These are phyloP conservation scores for Angomonas deanei DNA, from an alignment of 208 protist species.

Conservation along the genomic window DNA sequence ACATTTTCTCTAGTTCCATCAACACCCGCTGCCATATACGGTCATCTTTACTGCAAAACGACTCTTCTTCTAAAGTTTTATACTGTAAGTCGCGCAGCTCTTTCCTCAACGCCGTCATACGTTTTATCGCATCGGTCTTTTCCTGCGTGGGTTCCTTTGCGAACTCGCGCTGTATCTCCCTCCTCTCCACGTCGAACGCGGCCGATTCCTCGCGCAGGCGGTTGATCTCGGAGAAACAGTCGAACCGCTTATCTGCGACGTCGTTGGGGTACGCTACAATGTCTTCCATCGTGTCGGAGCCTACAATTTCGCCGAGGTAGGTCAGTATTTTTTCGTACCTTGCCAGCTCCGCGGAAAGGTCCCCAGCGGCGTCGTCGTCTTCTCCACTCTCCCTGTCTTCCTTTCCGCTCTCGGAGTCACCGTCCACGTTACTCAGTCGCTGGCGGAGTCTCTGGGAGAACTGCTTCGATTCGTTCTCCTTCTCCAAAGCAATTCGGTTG, in stretches of 20 bases:
- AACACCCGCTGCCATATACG: slow-evolving; percentile 17
- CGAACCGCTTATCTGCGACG: slow-evolving; percentile 41
- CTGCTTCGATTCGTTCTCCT: slow-evolving; percentile 15
- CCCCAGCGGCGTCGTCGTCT: neutral
- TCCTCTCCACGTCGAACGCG: slow-evolving; percentile 23
- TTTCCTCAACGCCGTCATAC: neutral
- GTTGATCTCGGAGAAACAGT: slow-evolving; percentile 47
- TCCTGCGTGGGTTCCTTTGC: neutral
- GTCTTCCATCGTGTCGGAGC: slow-evolving; percentile 33
- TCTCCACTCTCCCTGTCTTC: neutral
- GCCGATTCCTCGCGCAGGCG: slow-evolving; percentile 32
- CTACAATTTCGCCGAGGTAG: slow-evolving; percentile 38
- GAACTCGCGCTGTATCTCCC: slow-evolving; percentile 13
- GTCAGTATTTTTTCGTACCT: slow-evolving; percentile 46
- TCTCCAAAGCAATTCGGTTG: slow-evolving; percentile 38
- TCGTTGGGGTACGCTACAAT: slow-evolving; percentile 52
- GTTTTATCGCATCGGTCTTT: too few relatives aligned
- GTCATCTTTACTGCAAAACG: slow-evolving; percentile 16
- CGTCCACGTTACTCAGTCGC: neutral
- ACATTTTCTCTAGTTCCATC: slow-evolving; percentile 27
- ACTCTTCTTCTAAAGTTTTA: slow-evolving; percentile 24
- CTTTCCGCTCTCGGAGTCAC: neutral
- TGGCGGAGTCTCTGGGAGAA: neutral
- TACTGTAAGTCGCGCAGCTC: slow-evolving; percentile 6
- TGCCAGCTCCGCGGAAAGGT: neutral